Percentiles rank a stretch among this genome's conserved stretches.
Conservation (phyloP, 768 basidiomycete genomes). For the Russula brevipes region DNA sequence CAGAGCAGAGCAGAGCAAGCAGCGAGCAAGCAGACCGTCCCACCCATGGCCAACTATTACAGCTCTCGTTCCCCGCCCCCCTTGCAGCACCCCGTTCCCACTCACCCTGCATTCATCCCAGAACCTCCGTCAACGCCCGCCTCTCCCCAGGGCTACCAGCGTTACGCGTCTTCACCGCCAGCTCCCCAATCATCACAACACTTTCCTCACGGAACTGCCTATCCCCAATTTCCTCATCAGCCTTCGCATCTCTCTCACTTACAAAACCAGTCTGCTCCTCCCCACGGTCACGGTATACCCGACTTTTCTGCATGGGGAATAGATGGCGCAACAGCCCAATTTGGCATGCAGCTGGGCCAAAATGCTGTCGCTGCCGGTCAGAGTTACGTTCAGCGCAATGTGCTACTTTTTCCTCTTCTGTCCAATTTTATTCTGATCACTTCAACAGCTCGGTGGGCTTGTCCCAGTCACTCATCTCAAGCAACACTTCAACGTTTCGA, state of each 20-base stretch:
- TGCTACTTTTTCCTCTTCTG: constrained; percentile 36
- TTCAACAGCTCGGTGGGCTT: constrained; percentile 65
- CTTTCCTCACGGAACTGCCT: constrained; percentile 37
- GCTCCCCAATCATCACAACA: constrained; percentile 29
- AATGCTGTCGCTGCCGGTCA: constrained; percentile 91
- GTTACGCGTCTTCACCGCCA: constrained; percentile 61
- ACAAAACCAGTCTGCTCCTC: constrained; percentile 20
- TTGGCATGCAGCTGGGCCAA: constrained; percentile 93
- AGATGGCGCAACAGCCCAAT: constrained; percentile 89
- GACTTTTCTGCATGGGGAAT: constrained; percentile 77
- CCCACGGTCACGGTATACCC: constrained; percentile 28
- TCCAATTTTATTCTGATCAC: not conserved
- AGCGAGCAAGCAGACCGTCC: not conserved
- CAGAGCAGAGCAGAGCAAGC: no score
- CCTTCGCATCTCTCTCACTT: constrained; percentile 30
- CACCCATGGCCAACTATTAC: constrained; percentile 29
- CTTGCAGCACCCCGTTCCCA: constrained; percentile 82
- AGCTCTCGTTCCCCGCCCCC: constrained; percentile 65
- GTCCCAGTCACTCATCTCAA: constrained; percentile 75
- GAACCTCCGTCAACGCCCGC: constrained; percentile 73
- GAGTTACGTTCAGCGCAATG: constrained; percentile 93
- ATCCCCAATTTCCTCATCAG: constrained; percentile 47
- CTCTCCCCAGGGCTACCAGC: constrained; percentile 71
- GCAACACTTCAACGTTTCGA: constrained; percentile 93
- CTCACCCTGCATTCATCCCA: constrained; percentile 80